Evolutionary conservation across 345 rosid species (phyloP).

Genomic region (Lepidium aucheri): DNA sequence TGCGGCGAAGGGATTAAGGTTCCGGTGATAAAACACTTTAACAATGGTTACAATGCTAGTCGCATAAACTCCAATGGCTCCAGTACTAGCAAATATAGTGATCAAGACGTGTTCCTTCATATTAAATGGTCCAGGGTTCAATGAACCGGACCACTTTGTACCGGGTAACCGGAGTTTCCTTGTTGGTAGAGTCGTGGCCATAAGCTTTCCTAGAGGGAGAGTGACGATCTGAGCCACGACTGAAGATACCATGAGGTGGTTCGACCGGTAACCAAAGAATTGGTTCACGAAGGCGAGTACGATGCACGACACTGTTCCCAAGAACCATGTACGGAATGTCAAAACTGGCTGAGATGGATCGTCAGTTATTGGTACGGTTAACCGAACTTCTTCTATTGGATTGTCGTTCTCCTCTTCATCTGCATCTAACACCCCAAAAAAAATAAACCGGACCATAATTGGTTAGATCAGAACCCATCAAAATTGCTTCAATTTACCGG

Average conservation of each 20-base stretch:
- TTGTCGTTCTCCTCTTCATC: too few species aligned
- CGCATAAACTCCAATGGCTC: constrained; percentile 37
- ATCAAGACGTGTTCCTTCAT: constrained; percentile 47
- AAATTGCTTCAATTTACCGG: constrained; percentile 6
- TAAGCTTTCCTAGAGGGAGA: constrained; percentile 39
- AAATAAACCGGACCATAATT: neutral
- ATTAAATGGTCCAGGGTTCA: constrained; percentile 51
- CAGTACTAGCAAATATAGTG: constrained; percentile 44
- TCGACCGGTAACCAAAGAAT: constrained; percentile 39
- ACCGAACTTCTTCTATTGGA: constrained; percentile 55
- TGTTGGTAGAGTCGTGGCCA: constrained; percentile 44
- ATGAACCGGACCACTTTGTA: constrained; percentile 30
- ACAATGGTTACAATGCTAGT: constrained; percentile 33
- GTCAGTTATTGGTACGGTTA: constrained; percentile 45
- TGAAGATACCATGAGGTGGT: constrained; percentile 27
- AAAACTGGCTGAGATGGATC: constrained; percentile 36
- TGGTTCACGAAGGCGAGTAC: constrained; percentile 43
- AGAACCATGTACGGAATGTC: constrained; percentile 51
- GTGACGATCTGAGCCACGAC: constrained; percentile 41
- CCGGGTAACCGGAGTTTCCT: constrained; percentile 18
- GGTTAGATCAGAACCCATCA: neutral
- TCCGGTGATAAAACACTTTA: constrained; percentile 38
- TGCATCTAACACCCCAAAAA: too few species aligned
- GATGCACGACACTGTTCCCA: constrained; percentile 35
- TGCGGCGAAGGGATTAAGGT: constrained; percentile 23